Conservation (phyloP, 352 stramenopile species). For the Pythium rhizo-oryzae region DNA sequence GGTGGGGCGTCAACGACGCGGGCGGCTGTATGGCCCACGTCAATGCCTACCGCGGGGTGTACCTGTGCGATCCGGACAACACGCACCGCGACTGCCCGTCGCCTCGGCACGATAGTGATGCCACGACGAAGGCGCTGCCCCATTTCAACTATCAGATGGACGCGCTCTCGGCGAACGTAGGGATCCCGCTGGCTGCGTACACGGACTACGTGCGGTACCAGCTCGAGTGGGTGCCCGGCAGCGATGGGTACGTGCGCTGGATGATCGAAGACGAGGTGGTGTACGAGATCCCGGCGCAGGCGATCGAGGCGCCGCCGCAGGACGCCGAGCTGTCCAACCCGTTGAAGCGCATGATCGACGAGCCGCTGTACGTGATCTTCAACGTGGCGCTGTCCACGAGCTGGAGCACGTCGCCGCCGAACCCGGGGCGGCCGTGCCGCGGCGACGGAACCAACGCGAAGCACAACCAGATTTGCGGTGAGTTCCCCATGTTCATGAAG, state of each 20-base stretch:
- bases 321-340: conserved; percentile 43
- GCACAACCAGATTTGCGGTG: conserved; percentile 45
- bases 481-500: conserved; percentile 65
- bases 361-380: conserved; percentile 67
- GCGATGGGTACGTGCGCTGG: conserved; percentile 55
- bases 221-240: conserved; percentile 55
- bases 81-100: conserved; percentile 14
- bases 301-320: conserved; percentile 47
- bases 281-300: conserved; percentile 53
- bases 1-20: conserved; percentile 63
- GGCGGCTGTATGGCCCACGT: conserved; percentile 55
- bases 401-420: conserved; percentile 48
- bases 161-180: conserved; percentile 60
- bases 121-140: conserved; percentile 3
- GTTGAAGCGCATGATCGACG: conserved; percentile 56
- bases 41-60: conserved; percentile 58
- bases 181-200: conserved; percentile 52
- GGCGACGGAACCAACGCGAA: conserved; percentile 10
- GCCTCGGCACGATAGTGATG: not conserved
- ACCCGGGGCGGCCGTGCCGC: conserved; percentile 36
- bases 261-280: conserved; percentile 38
- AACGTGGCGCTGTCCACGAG: conserved; percentile 56
- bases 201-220: conserved; percentile 51
- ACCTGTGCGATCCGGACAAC: conserved; percentile 56
- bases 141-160: conserved; percentile 64